These are phyloP conservation scores for Microbotryum violaceum DNA, from an alignment of 1,284 basidiomycete genomes.

Conservation along the genomic window DNA sequence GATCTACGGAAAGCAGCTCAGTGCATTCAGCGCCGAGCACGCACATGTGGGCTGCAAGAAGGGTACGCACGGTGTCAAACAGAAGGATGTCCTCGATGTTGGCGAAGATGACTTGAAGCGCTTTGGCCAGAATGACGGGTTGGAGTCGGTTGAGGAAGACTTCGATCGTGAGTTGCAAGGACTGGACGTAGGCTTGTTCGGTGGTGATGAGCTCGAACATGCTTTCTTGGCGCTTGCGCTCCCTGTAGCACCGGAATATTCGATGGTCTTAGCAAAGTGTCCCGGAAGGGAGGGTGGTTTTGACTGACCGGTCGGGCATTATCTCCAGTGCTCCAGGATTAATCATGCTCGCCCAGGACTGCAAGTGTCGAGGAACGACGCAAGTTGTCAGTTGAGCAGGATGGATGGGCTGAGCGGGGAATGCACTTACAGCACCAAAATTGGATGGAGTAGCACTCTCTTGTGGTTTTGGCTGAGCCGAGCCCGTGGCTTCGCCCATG, in stretches of 20 bases:
- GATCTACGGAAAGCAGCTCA: conserved; percentile 44
- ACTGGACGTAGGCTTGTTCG: conserved; percentile 76
- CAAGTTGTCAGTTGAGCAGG: neutral
- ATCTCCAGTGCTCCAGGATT: conserved; percentile 70
- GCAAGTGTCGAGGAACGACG: conserved; percentile 19
- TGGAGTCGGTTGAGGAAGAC: conserved; percentile 77
- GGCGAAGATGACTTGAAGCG: conserved; percentile 75
- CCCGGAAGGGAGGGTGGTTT: no score
- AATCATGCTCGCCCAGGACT: conserved; percentile 87
- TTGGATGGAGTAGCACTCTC: conserved; percentile 45
- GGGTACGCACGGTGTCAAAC: conserved; percentile 62
- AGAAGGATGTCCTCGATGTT: conserved; percentile 86
- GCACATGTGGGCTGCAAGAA: neutral
- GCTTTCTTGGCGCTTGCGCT: conserved; percentile 78
- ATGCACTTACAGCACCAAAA: conserved; percentile 58
- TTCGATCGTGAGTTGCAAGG: conserved; percentile 82
- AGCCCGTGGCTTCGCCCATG: conserved; percentile 16
- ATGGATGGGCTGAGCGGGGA: neutral
- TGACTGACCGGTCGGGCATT: conserved; percentile 49
- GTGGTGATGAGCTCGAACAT: conserved; percentile 90
- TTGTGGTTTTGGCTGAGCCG: conserved; percentile 26
- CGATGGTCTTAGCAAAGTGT: no score
- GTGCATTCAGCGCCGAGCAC: conserved; percentile 19
- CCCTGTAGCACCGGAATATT: conserved; percentile 40
- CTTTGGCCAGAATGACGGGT: conserved; percentile 64